Percentiles rank a stretch among this genome's conserved stretches.
phyloP scores from a whole-genome alignment of 768 basidiomycete genomes.

The Tricholoma saponaceum region DNA sequence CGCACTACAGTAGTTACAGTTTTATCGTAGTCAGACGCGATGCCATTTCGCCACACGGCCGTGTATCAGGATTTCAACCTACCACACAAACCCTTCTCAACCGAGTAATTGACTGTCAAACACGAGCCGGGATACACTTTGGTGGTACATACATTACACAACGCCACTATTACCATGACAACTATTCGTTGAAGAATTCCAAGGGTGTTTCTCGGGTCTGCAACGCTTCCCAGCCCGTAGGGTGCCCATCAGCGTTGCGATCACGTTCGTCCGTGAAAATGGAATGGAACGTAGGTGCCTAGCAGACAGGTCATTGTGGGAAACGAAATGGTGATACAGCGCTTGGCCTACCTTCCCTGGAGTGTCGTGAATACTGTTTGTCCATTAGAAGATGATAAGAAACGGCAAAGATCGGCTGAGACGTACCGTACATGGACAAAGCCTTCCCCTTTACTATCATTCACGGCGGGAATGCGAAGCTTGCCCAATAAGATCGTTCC shows the following conservation, averaged over 20 bases:
- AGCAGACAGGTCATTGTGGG: constrained; percentile 7
- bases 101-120: no score
- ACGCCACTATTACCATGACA: constrained; percentile 5
- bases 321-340: background rate
- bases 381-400: background rate
- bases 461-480: constrained; percentile 64
- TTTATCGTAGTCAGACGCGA: constrained; percentile 91
- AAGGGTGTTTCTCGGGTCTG: constrained; percentile 55
- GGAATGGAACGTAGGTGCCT: constrained; percentile 75
- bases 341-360: constrained; percentile 53
- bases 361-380: constrained; percentile 66
- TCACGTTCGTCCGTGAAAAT: constrained; percentile 60
- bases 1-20: no score
- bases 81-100: no score
- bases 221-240: constrained; percentile 61
- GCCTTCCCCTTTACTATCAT: constrained; percentile 59
- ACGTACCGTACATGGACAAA: constrained; percentile 68
- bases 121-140: background rate
- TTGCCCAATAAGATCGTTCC: constrained; percentile 75
- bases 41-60: constrained; percentile 93
- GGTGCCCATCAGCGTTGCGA: constrained; percentile 40
- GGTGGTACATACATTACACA: background rate
- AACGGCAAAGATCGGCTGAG: constrained; percentile 5
- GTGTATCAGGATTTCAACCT: no score
- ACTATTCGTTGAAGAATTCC: constrained; percentile 67